phyloP scores from a whole-genome alignment of 768 basidiomycete species.

The Psilocybe cubensis region DNA sequence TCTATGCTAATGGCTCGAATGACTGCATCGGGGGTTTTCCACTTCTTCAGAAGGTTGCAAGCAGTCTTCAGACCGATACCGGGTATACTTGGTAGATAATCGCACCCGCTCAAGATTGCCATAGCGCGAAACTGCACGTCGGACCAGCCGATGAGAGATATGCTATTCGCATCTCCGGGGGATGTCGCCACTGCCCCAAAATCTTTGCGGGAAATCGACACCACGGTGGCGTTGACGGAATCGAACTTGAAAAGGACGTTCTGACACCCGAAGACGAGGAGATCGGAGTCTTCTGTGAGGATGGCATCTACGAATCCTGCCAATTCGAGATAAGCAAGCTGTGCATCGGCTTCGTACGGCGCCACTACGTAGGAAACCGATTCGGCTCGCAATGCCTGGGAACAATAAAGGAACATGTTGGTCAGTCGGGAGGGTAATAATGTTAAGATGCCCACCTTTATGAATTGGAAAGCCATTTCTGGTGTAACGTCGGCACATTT shows the following conservation, averaged over 20 bases:
- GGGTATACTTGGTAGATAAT: slow-evolving; percentile 88
- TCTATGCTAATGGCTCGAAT: slow-evolving; percentile 77
- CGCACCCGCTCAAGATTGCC: slow-evolving; percentile 93
- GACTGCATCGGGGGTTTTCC: slow-evolving; percentile 86
- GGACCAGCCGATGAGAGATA: slow-evolving; percentile 88
- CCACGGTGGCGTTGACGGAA: slow-evolving; percentile 60
- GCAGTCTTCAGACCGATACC: slow-evolving; percentile 97
- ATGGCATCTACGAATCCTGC: slow-evolving; percentile 85
- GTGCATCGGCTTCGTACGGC: slow-evolving; percentile 98
- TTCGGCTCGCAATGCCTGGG: slow-evolving; percentile 84
- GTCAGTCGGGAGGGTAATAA: neutral
- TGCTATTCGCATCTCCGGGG: slow-evolving; percentile 52
- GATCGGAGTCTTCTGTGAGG: slow-evolving; percentile 96
- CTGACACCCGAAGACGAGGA: slow-evolving; percentile 95
- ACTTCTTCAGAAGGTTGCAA: slow-evolving; percentile 76
- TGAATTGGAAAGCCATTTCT: slow-evolving; percentile 95
- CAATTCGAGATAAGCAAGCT: slow-evolving; percentile 90
- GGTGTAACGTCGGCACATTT: slow-evolving; percentile 96
- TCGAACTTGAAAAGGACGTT: slow-evolving; percentile 96
- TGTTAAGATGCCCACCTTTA: slow-evolving; percentile 66
- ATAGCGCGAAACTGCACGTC: slow-evolving; percentile 90
- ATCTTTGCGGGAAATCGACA: slow-evolving; percentile 66
- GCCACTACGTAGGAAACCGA: slow-evolving; percentile 86
- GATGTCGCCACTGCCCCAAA: slow-evolving; percentile 61
- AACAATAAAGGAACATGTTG: slow-evolving; percentile 8